Evolutionary conservation across 139 green algal genomes (phyloP).

Genomic region (Chlamydomonas asymmetrica): DNA sequence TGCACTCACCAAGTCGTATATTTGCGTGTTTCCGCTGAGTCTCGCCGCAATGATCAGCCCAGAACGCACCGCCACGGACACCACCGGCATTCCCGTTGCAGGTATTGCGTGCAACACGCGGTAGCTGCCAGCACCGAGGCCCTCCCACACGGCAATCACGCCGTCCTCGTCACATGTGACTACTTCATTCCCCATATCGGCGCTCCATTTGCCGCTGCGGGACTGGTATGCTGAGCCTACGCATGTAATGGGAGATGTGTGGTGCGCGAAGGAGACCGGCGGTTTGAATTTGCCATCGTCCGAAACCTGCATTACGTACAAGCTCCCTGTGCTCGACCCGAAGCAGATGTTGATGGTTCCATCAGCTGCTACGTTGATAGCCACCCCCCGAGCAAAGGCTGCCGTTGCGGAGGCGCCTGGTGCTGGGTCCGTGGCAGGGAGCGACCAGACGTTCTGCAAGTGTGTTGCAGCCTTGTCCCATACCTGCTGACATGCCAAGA

Average conservation of each 20-base stretch:
- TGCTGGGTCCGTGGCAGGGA: constrained; percentile 14
- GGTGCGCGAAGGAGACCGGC: constrained; percentile 14
- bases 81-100: constrained; percentile 12
- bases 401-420: neutral
- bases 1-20: constrained; percentile 43
- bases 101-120: neutral
- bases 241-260: constrained; percentile 28
- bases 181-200: constrained; percentile 32
- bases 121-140: neutral
- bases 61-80: constrained; percentile 36
- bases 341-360: constrained; percentile 29
- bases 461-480: constrained; percentile 34
- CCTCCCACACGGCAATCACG: constrained; percentile 38
- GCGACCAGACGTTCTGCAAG: constrained; percentile 31
- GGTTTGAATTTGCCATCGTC: constrained; percentile 14
- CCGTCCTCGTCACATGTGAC: constrained; percentile 39
- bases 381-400: constrained; percentile 10
- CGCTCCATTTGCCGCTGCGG: constrained; percentile 29
- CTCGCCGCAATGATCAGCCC: constrained; percentile 38
- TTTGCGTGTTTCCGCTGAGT: constrained; percentile 28
- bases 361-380: constrained; percentile 23
- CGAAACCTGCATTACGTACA: constrained; percentile 6
- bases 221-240: constrained; percentile 40
- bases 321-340: constrained; percentile 23
- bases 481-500: constrained; percentile 16